Percentiles rank a stretch among this genome's conserved stretches.
phyloP scores from a whole-genome alignment of 106 monocot species.

The Acanthochlamys bracteata region DNA sequence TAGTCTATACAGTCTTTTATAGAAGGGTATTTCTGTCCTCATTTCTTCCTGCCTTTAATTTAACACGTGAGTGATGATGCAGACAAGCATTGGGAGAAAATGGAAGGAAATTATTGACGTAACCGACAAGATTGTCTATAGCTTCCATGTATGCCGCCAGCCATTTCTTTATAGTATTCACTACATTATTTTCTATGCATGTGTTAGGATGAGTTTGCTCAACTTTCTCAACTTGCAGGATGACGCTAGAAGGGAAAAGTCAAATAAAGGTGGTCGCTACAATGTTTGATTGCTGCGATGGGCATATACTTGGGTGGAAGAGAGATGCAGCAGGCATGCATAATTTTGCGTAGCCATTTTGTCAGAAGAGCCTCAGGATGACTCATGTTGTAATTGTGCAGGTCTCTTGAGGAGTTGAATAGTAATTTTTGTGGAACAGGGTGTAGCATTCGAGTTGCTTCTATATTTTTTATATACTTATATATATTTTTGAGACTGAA shows the following conservation, averaged over 20 bases:
- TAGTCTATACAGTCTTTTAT: not conserved
- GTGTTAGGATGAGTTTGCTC: not conserved
- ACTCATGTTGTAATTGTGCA: not conserved
- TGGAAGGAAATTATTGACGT: conserved; percentile 81
- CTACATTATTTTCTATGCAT: too few relatives aligned
- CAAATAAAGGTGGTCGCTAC: conserved; percentile 54
- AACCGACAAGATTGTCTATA: conserved; percentile 67
- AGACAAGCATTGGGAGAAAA: conserved; percentile 90
- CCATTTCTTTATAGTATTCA: not conserved
- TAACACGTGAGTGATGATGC: not conserved
- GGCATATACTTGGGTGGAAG: not conserved
- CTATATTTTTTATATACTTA: too few relatives aligned
- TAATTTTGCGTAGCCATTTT: not conserved
- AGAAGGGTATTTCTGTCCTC: not conserved
- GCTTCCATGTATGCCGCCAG: conserved; percentile 79
- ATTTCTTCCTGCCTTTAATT: not conserved
- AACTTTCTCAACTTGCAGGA: conserved; percentile 27
- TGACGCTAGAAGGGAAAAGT: conserved; percentile 58
- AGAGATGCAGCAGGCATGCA: too few relatives aligned
- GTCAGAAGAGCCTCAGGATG: too few relatives aligned
- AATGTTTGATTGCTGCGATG: conserved; percentile 16
- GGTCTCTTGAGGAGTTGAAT: not conserved
- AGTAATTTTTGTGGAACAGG: too few relatives aligned
- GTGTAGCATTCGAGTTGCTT: too few relatives aligned
- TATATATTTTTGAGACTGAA: too few relatives aligned